These are phyloP conservation scores for Pugionium dolabratum DNA, from an alignment of 345 rosid species.

Conservation along the genomic window DNA sequence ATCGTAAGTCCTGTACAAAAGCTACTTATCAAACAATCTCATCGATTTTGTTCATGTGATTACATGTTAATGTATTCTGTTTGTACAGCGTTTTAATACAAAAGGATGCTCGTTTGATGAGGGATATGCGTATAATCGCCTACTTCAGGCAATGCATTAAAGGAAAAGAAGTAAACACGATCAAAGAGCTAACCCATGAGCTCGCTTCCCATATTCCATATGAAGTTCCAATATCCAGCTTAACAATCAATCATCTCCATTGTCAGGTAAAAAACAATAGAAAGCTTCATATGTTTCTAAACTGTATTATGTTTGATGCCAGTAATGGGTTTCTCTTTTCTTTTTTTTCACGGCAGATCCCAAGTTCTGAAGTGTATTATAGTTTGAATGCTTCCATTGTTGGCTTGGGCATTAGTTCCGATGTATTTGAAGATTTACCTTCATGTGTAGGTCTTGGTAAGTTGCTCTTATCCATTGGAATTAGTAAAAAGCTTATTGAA, in stretches of 20 bases:
- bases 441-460: constrained; percentile 87
- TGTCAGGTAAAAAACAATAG: constrained; percentile 53
- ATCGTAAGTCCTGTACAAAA: constrained; percentile 57
- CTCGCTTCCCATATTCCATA: constrained; percentile 85
- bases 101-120: constrained; percentile 70
- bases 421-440: constrained; percentile 59
- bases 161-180: constrained; percentile 56
- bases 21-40: constrained; percentile 17
- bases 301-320: constrained; percentile 13
- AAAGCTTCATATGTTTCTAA: background rate
- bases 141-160: constrained; percentile 88
- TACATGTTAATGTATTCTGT: constrained; percentile 18
- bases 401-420: constrained; percentile 77
- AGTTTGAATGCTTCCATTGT: constrained; percentile 85
- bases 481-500: background rate
- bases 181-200: constrained; percentile 83
- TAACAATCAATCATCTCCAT: constrained; percentile 80
- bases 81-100: constrained; percentile 52
- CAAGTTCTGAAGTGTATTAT: constrained; percentile 60
- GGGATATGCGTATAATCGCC: constrained; percentile 74
- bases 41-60: background rate
- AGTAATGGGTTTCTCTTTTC: constrained; percentile 2
- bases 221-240: constrained; percentile 73
- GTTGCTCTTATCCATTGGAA: constrained; percentile 28
- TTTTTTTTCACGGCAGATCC: constrained; percentile 48